phyloP scores from a whole-genome alignment of 179 eudicot species.

The Amaranthus tricolor region DNA sequence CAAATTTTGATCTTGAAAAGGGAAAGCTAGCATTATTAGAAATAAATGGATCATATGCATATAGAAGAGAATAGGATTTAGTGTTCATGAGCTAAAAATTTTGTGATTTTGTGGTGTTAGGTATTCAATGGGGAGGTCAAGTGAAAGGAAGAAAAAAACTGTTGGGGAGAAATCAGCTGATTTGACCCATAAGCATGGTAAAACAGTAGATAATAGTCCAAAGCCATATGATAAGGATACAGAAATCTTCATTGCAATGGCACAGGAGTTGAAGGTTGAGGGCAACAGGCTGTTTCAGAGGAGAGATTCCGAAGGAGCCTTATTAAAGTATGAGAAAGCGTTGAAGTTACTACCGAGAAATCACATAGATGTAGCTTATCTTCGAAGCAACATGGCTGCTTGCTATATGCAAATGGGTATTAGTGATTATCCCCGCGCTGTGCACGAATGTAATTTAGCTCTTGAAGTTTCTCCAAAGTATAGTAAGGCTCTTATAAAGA shows the following conservation, averaged over 20 bases:
- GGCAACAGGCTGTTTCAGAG: constrained; percentile 86
- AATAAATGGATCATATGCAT: not conserved
- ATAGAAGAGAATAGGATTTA: constrained; percentile 2
- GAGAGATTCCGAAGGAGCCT: constrained; percentile 87
- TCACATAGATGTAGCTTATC: constrained; percentile 78
- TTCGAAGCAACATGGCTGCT: constrained; percentile 82
- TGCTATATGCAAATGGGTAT: constrained; percentile 94
- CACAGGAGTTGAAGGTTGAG: constrained; percentile 76
- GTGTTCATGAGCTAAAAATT: constrained; percentile 11
- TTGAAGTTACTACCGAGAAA: constrained; percentile 76
- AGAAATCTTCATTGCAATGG: constrained; percentile 61
- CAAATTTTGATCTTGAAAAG: not conserved
- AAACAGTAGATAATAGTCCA: constrained; percentile 37
- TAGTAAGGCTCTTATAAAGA: constrained; percentile 85
- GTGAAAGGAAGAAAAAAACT: constrained; percentile 54
- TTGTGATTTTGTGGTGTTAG: constrained; percentile 29
- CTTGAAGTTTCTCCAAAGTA: constrained; percentile 86
- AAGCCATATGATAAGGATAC: constrained; percentile 63
- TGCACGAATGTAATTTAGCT: constrained; percentile 90
- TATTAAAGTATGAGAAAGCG: constrained; percentile 88
- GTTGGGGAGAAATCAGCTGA: constrained; percentile 41
- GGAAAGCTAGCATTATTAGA: not conserved
- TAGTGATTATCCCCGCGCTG: constrained; percentile 75
- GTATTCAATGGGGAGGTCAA: constrained; percentile 63
- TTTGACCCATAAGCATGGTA: constrained; percentile 33